These are phyloP conservation scores for Omphalotus olearius DNA, from an alignment of 1,284 basidiomycete genomes.

Conservation along the genomic window DNA sequence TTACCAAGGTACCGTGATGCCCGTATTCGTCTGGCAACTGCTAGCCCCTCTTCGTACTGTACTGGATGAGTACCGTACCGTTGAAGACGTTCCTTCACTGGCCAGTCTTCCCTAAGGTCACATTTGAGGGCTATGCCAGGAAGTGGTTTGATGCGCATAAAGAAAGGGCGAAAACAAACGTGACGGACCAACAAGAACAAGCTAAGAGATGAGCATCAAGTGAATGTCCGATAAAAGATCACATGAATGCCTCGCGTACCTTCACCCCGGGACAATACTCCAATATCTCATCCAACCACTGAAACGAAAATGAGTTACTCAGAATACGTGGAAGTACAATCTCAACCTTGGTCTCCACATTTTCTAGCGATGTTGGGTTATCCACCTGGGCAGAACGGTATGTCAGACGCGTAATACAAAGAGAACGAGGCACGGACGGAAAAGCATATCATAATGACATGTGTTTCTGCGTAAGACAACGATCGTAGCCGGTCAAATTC, in stretches of 20 bases:
- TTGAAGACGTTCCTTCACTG: conserved; percentile 62
- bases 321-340: neutral
- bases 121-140: conserved; percentile 79
- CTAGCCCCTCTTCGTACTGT: conserved; percentile 87
- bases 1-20: conserved; percentile 88
- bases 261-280: conserved; percentile 94
- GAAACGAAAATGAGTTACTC: conserved; percentile 3
- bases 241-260: conserved; percentile 36
- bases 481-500: conserved; percentile 92
- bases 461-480: conserved; percentile 91
- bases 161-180: neutral
- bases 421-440: conserved; percentile 52
- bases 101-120: conserved; percentile 81
- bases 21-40: conserved; percentile 85
- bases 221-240: neutral
- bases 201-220: conserved; percentile 31
- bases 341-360: conserved; percentile 84
- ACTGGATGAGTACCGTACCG: conserved; percentile 68
- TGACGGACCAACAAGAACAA: conserved; percentile 82
- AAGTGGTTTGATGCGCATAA: conserved; percentile 13
- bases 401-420: neutral
- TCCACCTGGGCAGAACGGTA: conserved; percentile 58
- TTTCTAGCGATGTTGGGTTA: conserved; percentile 87
- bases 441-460: conserved; percentile 93
- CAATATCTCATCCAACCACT: conserved; percentile 88